A percentile compares a stretch with the other conserved stretches of the same genome.
Evolutionary conservation across 2,329 filamentous ascomycete genomes (phyloP).

Genomic region (Paramyrothecium roridum): DNA sequence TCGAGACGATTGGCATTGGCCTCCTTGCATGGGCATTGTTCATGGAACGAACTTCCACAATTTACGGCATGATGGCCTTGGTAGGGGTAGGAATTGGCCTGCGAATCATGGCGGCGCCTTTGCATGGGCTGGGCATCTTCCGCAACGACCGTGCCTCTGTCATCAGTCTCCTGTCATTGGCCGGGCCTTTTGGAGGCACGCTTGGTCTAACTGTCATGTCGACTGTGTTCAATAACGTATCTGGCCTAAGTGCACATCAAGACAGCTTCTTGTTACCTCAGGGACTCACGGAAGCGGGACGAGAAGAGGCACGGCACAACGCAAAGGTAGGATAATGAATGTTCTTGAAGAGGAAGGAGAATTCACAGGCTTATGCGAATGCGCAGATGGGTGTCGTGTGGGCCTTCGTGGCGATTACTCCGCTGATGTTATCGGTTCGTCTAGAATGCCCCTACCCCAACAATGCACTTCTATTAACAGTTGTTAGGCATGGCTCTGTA

Average conservation of each 20-base stretch:
- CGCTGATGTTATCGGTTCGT: constrained; percentile 48
- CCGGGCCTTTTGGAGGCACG: constrained; percentile 61
- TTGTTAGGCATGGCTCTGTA: constrained; percentile 18
- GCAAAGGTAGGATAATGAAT: constrained; percentile 18
- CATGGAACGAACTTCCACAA: constrained; percentile 39
- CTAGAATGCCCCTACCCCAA: not conserved
- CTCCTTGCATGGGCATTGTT: constrained; percentile 56
- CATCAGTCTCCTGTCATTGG: constrained; percentile 57
- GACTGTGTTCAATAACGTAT: constrained; percentile 62
- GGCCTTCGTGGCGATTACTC: constrained; percentile 60
- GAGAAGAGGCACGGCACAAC: constrained; percentile 15
- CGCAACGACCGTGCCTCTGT: constrained; percentile 54
- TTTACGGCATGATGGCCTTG: constrained; percentile 66
- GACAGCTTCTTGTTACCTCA: constrained; percentile 19
- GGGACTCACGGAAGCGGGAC: constrained; percentile 5
- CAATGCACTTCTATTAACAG: constrained; percentile 4
- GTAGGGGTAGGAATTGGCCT: constrained; percentile 61
- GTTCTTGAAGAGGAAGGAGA: not conserved
- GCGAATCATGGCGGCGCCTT: constrained; percentile 60
- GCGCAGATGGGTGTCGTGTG: constrained; percentile 56
- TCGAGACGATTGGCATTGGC: constrained; percentile 56
- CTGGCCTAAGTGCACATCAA: constrained; percentile 19
- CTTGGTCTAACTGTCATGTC: constrained; percentile 66
- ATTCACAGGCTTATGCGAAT: not conserved
- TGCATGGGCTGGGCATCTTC: constrained; percentile 63